Evolutionary conservation across 495 filamentous ascomycete genomes (phyloP), one percentile per base, ranked within the genome.

Genomic region (Aspergillus biplanus): DNA sequence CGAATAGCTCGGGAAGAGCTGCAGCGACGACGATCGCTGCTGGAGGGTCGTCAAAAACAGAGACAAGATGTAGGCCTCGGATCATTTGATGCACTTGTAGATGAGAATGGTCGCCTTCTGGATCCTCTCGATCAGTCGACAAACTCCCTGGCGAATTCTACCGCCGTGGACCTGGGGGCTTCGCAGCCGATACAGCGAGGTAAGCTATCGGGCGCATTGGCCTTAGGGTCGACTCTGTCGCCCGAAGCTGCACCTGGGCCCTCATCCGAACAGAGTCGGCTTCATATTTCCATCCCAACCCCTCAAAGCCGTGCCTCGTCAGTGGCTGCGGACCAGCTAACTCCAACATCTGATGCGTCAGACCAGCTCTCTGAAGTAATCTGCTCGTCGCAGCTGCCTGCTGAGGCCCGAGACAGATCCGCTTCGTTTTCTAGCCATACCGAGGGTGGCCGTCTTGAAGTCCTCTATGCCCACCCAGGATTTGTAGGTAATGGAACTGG

Each of bases 1-100:
- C 84, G 87, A 37, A 78, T 84, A 61, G 89, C 88, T 66, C 81
- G 89, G 46, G 89, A 90, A 65, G 92, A 96, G 68, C 79, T 93
- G 31, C 78, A 89, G 73, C 90, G 89, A 59, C 89, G 89, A 56
- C 75, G 79, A 6, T 58, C 69, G 34, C 57, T 81, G 12, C 67
- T 83, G 34, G 80, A 80, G 58, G 75, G 75, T 52, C 73, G 72
- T 16, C 70, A 73, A 33, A 74, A 62, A 62, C 56, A 44, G 59
- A 67, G 57, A 56, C 61, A 46, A 7, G 64, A 52, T 56, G 69
- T 64, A 39, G 68, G 70, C 42, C 70, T 71, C 16, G 78, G 73
- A 61, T 72, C 71, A 31, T 87, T 88, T 65, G 85, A 87, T 62
- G 67, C 82, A 18, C 65, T 88, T 2, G 84, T 88, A 42, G 83